phyloP scores from a whole-genome alignment of 169 alveolate genomes.

The Toxoplasma gondii region DNA sequence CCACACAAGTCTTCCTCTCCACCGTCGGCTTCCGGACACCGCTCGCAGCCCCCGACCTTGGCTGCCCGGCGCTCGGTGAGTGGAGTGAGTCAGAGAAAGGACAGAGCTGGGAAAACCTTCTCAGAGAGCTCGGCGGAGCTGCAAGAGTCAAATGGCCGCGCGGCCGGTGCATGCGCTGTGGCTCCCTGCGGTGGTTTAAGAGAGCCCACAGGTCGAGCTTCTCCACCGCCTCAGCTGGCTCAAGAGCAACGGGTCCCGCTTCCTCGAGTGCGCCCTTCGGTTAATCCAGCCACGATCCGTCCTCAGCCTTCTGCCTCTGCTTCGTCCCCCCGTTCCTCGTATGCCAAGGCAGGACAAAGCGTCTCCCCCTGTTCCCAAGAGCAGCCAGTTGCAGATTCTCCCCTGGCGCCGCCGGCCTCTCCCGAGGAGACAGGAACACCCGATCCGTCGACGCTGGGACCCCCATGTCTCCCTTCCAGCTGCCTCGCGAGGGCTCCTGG shows the following conservation, averaged over 20 bases:
- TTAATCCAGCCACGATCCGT: neutral
- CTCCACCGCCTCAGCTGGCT: neutral
- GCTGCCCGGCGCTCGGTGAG: no score
- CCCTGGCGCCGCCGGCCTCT: slow-evolving; percentile 3
- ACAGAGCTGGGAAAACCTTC: no score
- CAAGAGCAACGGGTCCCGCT: neutral
- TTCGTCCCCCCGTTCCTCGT: neutral
- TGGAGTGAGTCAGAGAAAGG: no score
- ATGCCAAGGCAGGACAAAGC: neutral
- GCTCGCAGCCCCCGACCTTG: no score
- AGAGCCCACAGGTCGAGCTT: neutral
- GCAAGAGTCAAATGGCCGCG: no score
- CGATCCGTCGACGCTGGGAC: neutral
- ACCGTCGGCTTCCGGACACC: no score
- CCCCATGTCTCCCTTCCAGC: no score
- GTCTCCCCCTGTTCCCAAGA: neutral
- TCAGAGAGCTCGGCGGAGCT: no score
- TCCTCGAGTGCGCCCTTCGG: neutral
- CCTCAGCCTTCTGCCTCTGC: no score
- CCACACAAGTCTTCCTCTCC: no score
- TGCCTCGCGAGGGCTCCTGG: no score
- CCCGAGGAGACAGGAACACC: neutral
- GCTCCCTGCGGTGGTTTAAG: neutral
- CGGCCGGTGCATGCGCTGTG: no score
- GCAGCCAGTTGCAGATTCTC: slow-evolving; percentile 20